Conservation (phyloP, 805 yeast species). For the Candida alai region DNA sequence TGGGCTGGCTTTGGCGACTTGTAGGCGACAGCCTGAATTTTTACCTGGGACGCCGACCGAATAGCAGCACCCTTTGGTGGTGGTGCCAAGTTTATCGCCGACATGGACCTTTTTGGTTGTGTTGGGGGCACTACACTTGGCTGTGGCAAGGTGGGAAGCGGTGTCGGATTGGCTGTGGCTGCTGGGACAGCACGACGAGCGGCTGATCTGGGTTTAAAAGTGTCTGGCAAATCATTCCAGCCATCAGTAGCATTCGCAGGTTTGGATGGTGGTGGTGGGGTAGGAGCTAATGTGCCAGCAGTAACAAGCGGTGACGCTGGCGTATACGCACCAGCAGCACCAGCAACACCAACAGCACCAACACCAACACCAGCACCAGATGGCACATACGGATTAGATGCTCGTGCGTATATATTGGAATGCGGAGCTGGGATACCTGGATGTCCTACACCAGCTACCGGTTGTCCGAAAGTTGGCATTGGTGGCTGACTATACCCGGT, state of each 20-base stretch:
- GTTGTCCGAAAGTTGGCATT: constrained; percentile 4
- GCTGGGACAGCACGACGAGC: constrained; percentile 47
- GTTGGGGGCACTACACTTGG: constrained; percentile 19
- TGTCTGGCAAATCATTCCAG: constrained; percentile 67
- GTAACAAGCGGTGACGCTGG: constrained; percentile 1
- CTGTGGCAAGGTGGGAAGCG: constrained; percentile 19
- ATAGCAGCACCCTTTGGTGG: constrained; percentile 27
- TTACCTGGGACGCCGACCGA: constrained; percentile 24
- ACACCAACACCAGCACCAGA: background rate
- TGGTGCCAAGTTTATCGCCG: constrained; percentile 11
- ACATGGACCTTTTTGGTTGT: constrained; percentile 9
- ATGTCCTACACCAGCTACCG: constrained; percentile 12
- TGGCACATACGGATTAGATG: constrained; percentile 16
- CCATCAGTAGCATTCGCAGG: constrained; percentile 50
- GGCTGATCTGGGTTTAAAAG: constrained; percentile 38
- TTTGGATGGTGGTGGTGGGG: constrained; percentile 23
- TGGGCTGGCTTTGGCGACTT: constrained; percentile 18
- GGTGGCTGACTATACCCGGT: constrained; percentile 6
- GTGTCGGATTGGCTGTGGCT: constrained; percentile 26
- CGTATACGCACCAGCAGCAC: constrained; percentile 18
- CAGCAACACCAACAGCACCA: constrained; percentile 18
- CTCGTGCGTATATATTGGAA: constrained; percentile 15
- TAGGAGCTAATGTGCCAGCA: constrained; percentile 17
- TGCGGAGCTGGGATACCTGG: constrained; percentile 12
- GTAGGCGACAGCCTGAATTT: constrained; percentile 12